These are phyloP conservation scores for Mortierella sp. DNA, from an alignment of 371 early-diverging fungal genomes.

Conservation along the genomic window DNA sequence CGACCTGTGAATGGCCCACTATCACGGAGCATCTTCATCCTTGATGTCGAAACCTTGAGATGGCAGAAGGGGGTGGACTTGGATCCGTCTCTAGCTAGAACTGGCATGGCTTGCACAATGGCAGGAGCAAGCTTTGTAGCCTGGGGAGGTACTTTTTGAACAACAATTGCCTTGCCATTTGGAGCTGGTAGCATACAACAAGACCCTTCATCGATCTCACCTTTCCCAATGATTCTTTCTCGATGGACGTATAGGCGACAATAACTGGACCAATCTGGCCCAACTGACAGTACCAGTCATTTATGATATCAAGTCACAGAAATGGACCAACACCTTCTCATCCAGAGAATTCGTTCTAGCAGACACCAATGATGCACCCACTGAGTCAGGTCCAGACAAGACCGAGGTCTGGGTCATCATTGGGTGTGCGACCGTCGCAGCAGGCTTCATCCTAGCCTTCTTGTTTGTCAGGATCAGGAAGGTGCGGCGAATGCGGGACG, in stretches of 20 bases:
- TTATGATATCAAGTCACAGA: not conserved
- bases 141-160: slow-evolving; percentile 13
- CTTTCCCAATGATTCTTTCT: no score
- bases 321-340: not conserved
- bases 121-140: slow-evolving; percentile 12
- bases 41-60: slow-evolving; percentile 10
- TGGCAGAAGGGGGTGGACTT: slow-evolving; percentile 6
- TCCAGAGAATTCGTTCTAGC: no score
- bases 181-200: no score
- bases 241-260: not conserved
- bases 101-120: slow-evolving; percentile 9
- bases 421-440: no score
- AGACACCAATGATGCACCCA: no score
- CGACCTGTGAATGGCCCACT: not conserved
- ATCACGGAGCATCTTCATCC: slow-evolving; percentile 2
- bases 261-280: not conserved
- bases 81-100: not conserved
- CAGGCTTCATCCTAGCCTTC: no score
- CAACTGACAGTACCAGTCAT: not conserved
- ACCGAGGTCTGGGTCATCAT: no score
- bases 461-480: no score
- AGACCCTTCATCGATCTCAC: no score
- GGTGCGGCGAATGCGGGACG: no score
- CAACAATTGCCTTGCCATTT: not conserved
- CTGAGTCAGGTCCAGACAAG: no score